Percentiles rank a stretch among this genome's conserved stretches.
Evolutionary conservation across 805 yeast species (phyloP).

Genomic region (Candida vartiovaarae): DNA sequence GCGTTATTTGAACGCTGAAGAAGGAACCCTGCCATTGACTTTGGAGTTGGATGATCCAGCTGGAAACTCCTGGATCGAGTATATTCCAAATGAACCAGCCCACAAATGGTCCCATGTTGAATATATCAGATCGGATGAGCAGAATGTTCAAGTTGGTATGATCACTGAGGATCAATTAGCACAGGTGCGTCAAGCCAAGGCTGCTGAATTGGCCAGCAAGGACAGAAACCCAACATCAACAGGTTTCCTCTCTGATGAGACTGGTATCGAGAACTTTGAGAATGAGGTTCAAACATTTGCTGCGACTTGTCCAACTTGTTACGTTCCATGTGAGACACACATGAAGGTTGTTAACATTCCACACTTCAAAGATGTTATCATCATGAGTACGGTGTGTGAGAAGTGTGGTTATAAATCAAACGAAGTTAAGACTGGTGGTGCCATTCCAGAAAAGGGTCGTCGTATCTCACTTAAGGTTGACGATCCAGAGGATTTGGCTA

Average conservation of each 20-base stretch:
- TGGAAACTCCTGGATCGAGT: constrained; percentile 96
- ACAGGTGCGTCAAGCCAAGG: constrained; percentile 25
- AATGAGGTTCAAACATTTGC: constrained; percentile 91
- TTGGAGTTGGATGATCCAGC: constrained; percentile 86
- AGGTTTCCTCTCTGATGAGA: constrained; percentile 61
- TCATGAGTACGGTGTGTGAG: constrained; percentile 92
- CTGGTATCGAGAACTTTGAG: constrained; percentile 76
- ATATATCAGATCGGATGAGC: constrained; percentile 81
- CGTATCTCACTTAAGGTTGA: constrained; percentile 66
- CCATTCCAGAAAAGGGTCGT: constrained; percentile 80
- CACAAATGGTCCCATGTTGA: constrained; percentile 87
- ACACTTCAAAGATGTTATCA: constrained; percentile 93
- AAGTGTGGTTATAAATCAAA: constrained; percentile 93
- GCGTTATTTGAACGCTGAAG: constrained; percentile 56
- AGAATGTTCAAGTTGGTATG: constrained; percentile 78
- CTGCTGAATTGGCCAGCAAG: constrained; percentile 18
- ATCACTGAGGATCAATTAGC: constrained; percentile 52
- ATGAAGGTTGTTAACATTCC: constrained; percentile 97
- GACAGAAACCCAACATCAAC: constrained; percentile 34
- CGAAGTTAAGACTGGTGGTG: constrained; percentile 98
- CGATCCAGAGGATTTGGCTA: constrained; percentile 82
- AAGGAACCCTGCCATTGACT: constrained; percentile 66
- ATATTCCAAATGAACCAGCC: constrained; percentile 74
- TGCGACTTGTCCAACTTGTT: constrained; percentile 91
- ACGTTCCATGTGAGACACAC: constrained; percentile 76